Evolutionary conservation across 768 basidiomycete genomes (phyloP).

Genomic region (Chalciporus piperatus): DNA sequence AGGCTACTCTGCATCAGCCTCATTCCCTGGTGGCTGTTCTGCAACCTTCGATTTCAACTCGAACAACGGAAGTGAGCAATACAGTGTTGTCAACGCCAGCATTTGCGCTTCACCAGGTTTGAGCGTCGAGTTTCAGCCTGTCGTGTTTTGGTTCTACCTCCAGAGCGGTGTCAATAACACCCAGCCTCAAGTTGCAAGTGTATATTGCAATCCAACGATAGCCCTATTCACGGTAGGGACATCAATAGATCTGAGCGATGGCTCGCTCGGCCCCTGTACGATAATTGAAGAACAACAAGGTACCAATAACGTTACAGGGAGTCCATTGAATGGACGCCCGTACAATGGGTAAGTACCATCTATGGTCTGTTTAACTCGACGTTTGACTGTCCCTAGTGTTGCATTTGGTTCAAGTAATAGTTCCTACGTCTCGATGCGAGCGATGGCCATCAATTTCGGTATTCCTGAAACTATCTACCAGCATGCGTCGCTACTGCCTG

Average conservation of each 20-base stretch:
- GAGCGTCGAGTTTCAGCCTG: slow-evolving; percentile 45
- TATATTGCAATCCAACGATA: slow-evolving; percentile 60
- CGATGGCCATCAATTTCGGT: slow-evolving; percentile 46
- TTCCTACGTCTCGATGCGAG: slow-evolving; percentile 51
- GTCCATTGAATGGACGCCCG: slow-evolving; percentile 41
- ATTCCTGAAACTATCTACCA: slow-evolving; percentile 61
- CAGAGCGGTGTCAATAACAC: slow-evolving; percentile 20
- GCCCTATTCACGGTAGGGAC: slow-evolving; percentile 41
- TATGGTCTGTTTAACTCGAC: background rate
- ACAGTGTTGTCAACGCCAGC: slow-evolving; percentile 42
- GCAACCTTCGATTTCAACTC: slow-evolving; percentile 38
- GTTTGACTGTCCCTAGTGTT: slow-evolving; percentile 31
- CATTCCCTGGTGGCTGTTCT: slow-evolving; percentile 49
- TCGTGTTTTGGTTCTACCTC: slow-evolving; percentile 68
- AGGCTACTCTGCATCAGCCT: slow-evolving; percentile 41
- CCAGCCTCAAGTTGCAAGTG: slow-evolving; percentile 41
- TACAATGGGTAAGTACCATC: slow-evolving; percentile 55
- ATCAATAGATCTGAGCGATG: slow-evolving; percentile 42
- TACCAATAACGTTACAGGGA: slow-evolving; percentile 52
- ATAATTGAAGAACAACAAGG: slow-evolving; percentile 26
- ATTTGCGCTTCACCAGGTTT: slow-evolving; percentile 30
- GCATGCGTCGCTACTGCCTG: slow-evolving; percentile 41
- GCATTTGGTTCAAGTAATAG: slow-evolving; percentile 38
- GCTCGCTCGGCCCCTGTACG: slow-evolving; percentile 39
- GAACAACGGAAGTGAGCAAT: slow-evolving; percentile 41